Evolutionary conservation across 345 rosid genomes (phyloP).

Genomic region (Ceriops zippeliana): DNA sequence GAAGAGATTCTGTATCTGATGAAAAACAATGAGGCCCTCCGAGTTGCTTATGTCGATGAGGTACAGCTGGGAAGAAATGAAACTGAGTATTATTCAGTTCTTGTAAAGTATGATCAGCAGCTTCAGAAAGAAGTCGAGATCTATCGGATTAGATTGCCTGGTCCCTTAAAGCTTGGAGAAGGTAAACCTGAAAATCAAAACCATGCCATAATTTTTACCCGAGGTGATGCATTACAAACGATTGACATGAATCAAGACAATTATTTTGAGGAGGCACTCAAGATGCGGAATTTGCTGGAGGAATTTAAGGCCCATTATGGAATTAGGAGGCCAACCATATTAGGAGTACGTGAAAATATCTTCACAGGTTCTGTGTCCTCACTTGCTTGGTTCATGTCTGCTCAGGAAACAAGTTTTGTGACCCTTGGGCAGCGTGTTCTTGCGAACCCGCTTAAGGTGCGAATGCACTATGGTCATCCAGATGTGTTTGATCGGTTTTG

Average conservation of each 20-base stretch:
- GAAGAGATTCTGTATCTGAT: slow-evolving; percentile 68
- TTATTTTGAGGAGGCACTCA: slow-evolving; percentile 89
- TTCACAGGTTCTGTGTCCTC: slow-evolving; percentile 94
- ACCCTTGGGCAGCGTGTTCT: slow-evolving; percentile 93
- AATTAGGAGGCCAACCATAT: slow-evolving; percentile 77
- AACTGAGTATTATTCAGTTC: slow-evolving; percentile 69
- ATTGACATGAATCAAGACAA: slow-evolving; percentile 96
- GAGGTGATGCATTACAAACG: slow-evolving; percentile 93
- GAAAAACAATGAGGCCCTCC: slow-evolving; percentile 76
- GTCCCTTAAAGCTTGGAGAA: slow-evolving; percentile 84
- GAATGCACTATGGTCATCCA: slow-evolving; percentile 95
- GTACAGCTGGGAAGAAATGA: slow-evolving; percentile 49
- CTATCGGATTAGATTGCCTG: slow-evolving; percentile 82
- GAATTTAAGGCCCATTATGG: slow-evolving; percentile 65
- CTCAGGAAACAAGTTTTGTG: slow-evolving; percentile 81
- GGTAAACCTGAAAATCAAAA: slow-evolving; percentile 98
- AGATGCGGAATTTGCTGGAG: slow-evolving; percentile 89
- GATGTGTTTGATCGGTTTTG: slow-evolving; percentile 92
- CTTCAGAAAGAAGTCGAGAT: slow-evolving; percentile 78
- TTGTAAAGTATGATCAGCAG: slow-evolving; percentile 74
- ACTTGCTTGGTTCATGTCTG: slow-evolving; percentile 94
- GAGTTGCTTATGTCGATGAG: slow-evolving; percentile 91
- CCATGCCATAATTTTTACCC: slow-evolving; percentile 88
- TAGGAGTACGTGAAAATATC: slow-evolving; percentile 87
- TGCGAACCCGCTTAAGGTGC: slow-evolving; percentile 80